Evolutionary conservation across 2,329 filamentous ascomycete species (phyloP), one percentile per base, ranked within the genome.

Genomic region (Clarireedia hainanense): DNA sequence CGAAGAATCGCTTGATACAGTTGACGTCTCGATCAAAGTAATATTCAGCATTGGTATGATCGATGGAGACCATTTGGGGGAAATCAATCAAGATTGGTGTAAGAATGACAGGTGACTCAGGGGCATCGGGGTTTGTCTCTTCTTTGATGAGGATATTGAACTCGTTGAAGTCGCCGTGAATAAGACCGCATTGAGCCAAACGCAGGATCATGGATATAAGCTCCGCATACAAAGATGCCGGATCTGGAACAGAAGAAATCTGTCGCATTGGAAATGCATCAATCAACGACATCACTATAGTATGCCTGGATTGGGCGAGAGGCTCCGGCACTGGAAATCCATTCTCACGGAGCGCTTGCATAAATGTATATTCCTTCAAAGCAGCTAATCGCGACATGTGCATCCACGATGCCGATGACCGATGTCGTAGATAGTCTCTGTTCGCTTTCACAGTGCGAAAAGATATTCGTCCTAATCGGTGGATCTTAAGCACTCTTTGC

Each of bases 141-240:
- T 97, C 92, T 68, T 94, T 90, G 69, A 99, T 85, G 36, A 99
- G 76, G 61, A 99, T 92, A 71, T 99, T 99, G 79, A 99, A 99
- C 72, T 99, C 95, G 75, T 99, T 99, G 76, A 95, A 99, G 70
- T 99, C 94, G 60, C 94, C 94, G 69, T 99, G 94, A 59, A 99
- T 99, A 48, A 99, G 76, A 6, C 94, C 94, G 63, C 91, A 84
- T 59, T 83, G 83, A 5, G 94, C 92, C 42, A 99, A 78, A 27
- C 85, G 81, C 45, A 99, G 76, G 55, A 99, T 90, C 64, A 96
- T 81, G 43, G 83, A 80, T 67, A 99, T 95, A 36, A 99, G 76
- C 58, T 97, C 90, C n/a, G 85, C 85, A 69, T 99, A 99, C 5
- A 99, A 78, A n/a, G 75, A 75, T 2, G 90, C 88, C 0, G 92